These are phyloP conservation scores for Stephanodiscus triporus DNA, from an alignment of 108 stramenopile genomes.

Conservation along the genomic window DNA sequence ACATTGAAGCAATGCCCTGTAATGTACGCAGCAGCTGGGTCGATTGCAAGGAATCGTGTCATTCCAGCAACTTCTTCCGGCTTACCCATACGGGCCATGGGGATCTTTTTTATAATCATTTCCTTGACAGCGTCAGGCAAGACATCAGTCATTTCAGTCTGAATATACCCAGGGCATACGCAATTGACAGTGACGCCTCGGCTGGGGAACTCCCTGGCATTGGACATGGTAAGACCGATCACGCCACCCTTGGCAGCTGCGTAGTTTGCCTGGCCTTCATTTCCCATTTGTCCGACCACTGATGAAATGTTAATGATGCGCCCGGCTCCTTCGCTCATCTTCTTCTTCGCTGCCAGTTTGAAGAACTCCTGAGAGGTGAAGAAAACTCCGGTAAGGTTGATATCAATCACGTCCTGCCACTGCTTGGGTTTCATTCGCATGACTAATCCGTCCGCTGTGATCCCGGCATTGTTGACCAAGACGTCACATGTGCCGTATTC, in stretches of 20 bases:
- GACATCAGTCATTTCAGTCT: conserved; percentile 86
- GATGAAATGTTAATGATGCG: conserved; percentile 96
- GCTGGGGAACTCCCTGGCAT: conserved; percentile 90
- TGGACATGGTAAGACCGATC: conserved; percentile 85
- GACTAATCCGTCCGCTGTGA: conserved; percentile 91
- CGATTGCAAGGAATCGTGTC: conserved; percentile 88
- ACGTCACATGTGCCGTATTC: conserved; percentile 88
- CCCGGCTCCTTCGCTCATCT: conserved; percentile 75
- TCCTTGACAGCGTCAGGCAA: conserved; percentile 57
- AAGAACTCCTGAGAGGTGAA: conserved; percentile 95
- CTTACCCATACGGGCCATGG: conserved; percentile 87
- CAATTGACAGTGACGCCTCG: conserved; percentile 84
- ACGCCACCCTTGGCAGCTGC: conserved; percentile 95
- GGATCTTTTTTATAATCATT: conserved; percentile 75
- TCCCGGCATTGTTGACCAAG: conserved; percentile 97
- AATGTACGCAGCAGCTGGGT: conserved; percentile 90
- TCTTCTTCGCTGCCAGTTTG: conserved; percentile 86
- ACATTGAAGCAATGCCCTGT: conserved; percentile 95
- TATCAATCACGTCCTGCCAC: conserved; percentile 95
- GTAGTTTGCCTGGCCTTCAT: conserved; percentile 96
- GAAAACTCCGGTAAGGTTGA: conserved; percentile 96
- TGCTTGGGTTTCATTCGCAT: conserved; percentile 95
- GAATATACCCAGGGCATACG: conserved; percentile 91
- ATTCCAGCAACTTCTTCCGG: conserved; percentile 91
- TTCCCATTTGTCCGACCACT: conserved; percentile 98